Evolutionary conservation across 2,329 filamentous ascomycete species (phyloP).

Genomic region (Penicillium sp.): DNA sequence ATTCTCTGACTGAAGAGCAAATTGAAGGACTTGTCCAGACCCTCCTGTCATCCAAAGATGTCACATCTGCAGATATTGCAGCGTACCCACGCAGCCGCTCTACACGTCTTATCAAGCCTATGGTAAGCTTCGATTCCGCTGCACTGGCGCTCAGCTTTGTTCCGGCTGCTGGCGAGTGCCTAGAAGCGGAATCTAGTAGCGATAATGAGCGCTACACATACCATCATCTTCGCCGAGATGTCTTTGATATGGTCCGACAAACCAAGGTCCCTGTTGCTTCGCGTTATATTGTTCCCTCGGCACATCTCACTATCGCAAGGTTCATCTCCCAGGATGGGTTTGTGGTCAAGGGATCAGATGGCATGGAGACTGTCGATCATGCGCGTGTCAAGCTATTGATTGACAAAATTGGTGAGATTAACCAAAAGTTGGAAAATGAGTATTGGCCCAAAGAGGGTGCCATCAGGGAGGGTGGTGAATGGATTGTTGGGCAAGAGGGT

Average conservation of each 20-base stretch:
- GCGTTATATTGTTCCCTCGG: conserved; percentile 83
- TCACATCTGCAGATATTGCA: conserved; percentile 48
- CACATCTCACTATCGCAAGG: conserved; percentile 79
- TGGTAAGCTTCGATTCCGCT: conserved; percentile 77
- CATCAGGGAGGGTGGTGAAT: conserved; percentile 61
- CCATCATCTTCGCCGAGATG: conserved; percentile 79
- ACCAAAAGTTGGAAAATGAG: conserved; percentile 66
- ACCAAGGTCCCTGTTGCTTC: conserved; percentile 68
- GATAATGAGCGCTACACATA: conserved; percentile 72
- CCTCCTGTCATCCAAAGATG: conserved; percentile 39
- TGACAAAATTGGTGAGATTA: conserved; percentile 70
- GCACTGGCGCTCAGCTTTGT: conserved; percentile 83
- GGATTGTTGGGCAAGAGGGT: conserved; percentile 78
- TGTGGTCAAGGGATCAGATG: conserved; percentile 34
- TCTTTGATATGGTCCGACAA: conserved; percentile 61
- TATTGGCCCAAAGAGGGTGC: conserved; percentile 61
- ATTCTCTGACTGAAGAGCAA: conserved; percentile 68
- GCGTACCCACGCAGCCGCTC: conserved; percentile 65
- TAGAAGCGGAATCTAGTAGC: conserved; percentile 33
- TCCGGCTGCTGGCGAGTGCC: conserved; percentile 66
- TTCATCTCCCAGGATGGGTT: conserved; percentile 69
- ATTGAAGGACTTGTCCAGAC: conserved; percentile 62
- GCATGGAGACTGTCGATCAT: conserved; percentile 36
- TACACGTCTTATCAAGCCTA: conserved; percentile 73
- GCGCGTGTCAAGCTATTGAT: conserved; percentile 63